A percentile compares a stretch with the other conserved stretches of the same genome.
These are phyloP conservation scores for Pholiota conissans DNA, from an alignment of 768 basidiomycete species.

Conservation along the genomic window DNA sequence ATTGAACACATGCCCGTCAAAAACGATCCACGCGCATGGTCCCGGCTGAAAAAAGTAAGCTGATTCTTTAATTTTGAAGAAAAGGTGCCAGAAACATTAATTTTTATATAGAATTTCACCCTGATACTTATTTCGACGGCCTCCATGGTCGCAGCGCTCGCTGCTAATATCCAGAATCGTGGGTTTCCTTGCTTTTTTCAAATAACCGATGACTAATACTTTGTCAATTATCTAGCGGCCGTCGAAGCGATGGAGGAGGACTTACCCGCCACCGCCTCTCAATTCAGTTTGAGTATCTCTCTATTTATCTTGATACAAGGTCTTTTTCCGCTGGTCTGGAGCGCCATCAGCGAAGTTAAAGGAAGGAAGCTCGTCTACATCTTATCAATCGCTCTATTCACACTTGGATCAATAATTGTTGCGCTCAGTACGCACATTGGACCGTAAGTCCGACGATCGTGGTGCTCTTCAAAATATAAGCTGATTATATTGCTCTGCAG, in stretches of 20 bases:
- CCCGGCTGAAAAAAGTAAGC: slow-evolving; percentile 51
- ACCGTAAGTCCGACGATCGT: slow-evolving; percentile 31
- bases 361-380: slow-evolving; percentile 71
- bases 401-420: slow-evolving; percentile 52
- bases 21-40: slow-evolving; percentile 67
- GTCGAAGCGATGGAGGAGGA: slow-evolving; percentile 59
- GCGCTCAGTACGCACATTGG: slow-evolving; percentile 48
- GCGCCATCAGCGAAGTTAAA: slow-evolving; percentile 68
- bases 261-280: slow-evolving; percentile 55
- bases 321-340: slow-evolving; percentile 65
- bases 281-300: slow-evolving; percentile 70
- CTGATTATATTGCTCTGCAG: slow-evolving; percentile 17
- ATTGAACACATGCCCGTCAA: slow-evolving; percentile 55
- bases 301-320: slow-evolving; percentile 79
- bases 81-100: neutral
- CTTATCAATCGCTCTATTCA: slow-evolving; percentile 49
- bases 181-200: slow-evolving; percentile 17
- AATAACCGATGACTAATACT: neutral
- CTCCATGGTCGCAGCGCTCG: slow-evolving; percentile 58
- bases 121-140: slow-evolving; percentile 50
- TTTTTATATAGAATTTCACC: slow-evolving; percentile 36
- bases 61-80: neutral
- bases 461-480: neutral
- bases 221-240: slow-evolving; percentile 43
- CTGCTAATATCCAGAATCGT: slow-evolving; percentile 68